A percentile compares a stretch with the other conserved stretches of the same genome.
phyloP scores from a whole-genome alignment of 2,329 filamentous ascomycete genomes.

The Ilyonectria robusta region DNA sequence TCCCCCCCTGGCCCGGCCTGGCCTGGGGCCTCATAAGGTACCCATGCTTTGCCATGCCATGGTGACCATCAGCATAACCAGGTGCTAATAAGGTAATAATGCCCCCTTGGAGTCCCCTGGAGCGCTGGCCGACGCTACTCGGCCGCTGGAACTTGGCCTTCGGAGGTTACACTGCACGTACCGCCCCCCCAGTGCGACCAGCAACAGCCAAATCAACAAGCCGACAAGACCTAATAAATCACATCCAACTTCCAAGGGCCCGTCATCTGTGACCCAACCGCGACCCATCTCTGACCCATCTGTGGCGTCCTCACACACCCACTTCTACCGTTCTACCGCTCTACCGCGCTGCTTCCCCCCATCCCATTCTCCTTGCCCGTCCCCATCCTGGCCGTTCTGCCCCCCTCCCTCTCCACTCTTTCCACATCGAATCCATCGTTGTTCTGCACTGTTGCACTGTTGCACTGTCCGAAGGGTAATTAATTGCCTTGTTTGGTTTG shows the following conservation, averaged over 20 bases:
- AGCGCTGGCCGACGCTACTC: constrained; percentile 18
- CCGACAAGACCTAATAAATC: constrained; percentile 6
- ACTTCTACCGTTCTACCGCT: constrained; percentile 7
- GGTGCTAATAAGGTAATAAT: constrained; percentile 24
- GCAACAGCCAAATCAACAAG: no score
- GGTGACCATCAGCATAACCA: not conserved
- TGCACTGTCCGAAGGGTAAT: constrained; percentile 44
- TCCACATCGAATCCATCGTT: constrained; percentile 39
- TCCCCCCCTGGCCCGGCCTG: not conserved
- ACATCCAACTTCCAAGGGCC: constrained; percentile 5
- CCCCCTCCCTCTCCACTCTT: constrained; percentile 40
- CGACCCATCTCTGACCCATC: constrained; percentile 22
- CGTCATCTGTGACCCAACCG: constrained; percentile 24
- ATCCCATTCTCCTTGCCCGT: not conserved
- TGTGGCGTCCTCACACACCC: constrained; percentile 11
- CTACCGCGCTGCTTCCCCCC: not conserved
- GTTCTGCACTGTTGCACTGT: constrained; percentile 35
- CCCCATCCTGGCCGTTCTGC: constrained; percentile 6
- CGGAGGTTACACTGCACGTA: constrained; percentile 24
- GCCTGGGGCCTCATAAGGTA: not conserved
- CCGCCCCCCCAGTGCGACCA: not conserved
- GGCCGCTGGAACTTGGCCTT: constrained; percentile 12
- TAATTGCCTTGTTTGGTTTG: constrained; percentile 41
- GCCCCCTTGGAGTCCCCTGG: constrained; percentile 16
- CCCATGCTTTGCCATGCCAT: not conserved